Percentiles rank a stretch among this genome's conserved stretches.
Evolutionary conservation across 2,329 filamentous ascomycete species (phyloP).

Genomic region (Diaporthe nobilis): DNA sequence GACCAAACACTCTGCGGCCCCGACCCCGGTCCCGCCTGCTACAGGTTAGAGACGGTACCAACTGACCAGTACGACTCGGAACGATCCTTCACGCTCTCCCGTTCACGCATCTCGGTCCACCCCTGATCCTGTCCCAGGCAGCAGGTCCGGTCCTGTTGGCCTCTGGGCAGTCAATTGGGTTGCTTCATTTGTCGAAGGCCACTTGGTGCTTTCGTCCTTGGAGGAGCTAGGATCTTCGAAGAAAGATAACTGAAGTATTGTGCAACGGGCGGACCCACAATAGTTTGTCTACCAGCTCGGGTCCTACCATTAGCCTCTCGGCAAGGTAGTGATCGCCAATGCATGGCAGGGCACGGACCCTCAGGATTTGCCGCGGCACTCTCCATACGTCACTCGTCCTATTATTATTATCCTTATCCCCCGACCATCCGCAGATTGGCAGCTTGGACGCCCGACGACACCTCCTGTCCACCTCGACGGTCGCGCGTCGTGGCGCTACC

Average conservation of each 20-base stretch:
- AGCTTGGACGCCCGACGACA: neutral
- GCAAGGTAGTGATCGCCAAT: slow-evolving; percentile 8
- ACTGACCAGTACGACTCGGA: neutral
- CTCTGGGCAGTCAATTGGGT: neutral
- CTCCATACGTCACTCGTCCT: slow-evolving; percentile 22
- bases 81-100: slow-evolving; percentile 8
- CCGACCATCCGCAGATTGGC: slow-evolving; percentile 1
- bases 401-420: neutral
- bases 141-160: neutral
- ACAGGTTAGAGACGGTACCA: neutral
- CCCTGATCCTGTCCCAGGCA: neutral
- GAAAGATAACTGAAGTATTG: neutral
- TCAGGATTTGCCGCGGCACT: slow-evolving; percentile 17
- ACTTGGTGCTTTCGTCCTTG: neutral
- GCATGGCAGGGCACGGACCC: slow-evolving; percentile 16
- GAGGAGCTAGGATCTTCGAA: neutral
- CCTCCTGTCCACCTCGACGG: slow-evolving; percentile 31
- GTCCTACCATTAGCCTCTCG: neutral
- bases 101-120: neutral
- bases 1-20: neutral
- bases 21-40: slow-evolving; percentile 8
- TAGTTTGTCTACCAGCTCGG: neutral
- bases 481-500: slow-evolving; percentile 28
- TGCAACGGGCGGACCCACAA: neutral
- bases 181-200: too few species aligned